Conservation (phyloP, 2,329 filamentous ascomycete genomes). For the Chaetomiaceae sp. region DNA sequence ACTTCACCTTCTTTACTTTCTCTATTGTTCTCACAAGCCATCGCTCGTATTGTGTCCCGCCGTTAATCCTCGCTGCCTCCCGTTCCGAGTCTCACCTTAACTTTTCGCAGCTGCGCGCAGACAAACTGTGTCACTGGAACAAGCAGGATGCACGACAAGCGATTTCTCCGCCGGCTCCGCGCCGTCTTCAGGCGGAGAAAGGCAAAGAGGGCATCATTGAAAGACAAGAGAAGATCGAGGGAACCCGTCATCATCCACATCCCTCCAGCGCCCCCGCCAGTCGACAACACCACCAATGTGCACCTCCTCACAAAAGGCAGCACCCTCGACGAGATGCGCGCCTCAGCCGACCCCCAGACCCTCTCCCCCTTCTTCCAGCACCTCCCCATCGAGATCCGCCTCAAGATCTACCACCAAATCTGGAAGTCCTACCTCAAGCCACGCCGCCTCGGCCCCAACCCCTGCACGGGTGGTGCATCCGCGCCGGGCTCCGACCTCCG, state of each 20-base stretch:
- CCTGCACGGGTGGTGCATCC: too few relatives aligned
- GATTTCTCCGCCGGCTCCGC: not conserved
- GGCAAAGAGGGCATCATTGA: not conserved
- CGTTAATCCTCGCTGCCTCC: too few relatives aligned
- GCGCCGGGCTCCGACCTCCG: constrained; percentile 14
- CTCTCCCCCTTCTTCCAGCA: constrained; percentile 10
- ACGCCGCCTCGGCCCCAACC: not conserved
- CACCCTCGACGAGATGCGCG: not conserved
- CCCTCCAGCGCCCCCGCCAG: too few relatives aligned
- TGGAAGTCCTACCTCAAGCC: constrained; percentile 16
- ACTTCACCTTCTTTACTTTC: too few relatives aligned
- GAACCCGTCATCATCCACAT: not conserved
- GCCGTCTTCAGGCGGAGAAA: not conserved
- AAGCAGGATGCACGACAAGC: too few relatives aligned
- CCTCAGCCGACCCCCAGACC: not conserved
- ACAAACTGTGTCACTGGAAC: too few relatives aligned
- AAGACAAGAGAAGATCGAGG: too few relatives aligned
- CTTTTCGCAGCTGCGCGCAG: too few relatives aligned
- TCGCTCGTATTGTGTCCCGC: too few relatives aligned
- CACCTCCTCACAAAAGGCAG: not conserved
- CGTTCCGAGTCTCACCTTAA: too few relatives aligned
- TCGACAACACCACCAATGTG: too few relatives aligned
- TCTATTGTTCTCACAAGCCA: too few relatives aligned
- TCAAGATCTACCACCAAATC: constrained; percentile 18
- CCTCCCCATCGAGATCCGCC: constrained; percentile 20